Base-by-base conservation (phyloP, 129 eudicot species). In the Chrysanthemum makinoi region DNA sequence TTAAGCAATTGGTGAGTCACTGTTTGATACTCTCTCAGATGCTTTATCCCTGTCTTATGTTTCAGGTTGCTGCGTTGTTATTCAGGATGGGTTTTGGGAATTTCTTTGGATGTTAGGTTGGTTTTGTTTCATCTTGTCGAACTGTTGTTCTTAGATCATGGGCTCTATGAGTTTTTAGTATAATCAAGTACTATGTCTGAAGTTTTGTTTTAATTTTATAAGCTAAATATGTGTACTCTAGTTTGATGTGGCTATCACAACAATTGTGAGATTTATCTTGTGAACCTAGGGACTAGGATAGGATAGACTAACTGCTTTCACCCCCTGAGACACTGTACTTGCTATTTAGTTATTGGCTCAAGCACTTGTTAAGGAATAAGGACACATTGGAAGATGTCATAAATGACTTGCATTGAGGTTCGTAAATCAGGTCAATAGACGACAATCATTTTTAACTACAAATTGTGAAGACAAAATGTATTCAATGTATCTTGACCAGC, bases 41-140 rank as follows among this genome's bases (percentile, higher is more conserved):
- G 74, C 75, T 85, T 83, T 81, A 84, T 82, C 75, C 72, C 80
- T 43, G 77, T 79, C 76, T 83, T 80, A 49, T 83, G 73, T 89
- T 89, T 87, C 91, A 93, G 96, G 94, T 80, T 86, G 88, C 84
- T 82, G 91, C 81, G 35, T 77, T 82, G 70, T 49, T 77, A 68
- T 52, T 75, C 76, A 69, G 69, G 77, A 73, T 77, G 82, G 79
- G 83, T 75, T 83, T 84, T 59, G 75, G 80, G 86, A 76, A 79
- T 73, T 80, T 3, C 74, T 83, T 57, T 84, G 85, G 79, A 83
- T 83, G 72, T 88, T 88, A 82, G 82, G 88, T 82, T 75, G 70
- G 81, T 82, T 70, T 79, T 58, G 78, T 70, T 73, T 77, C 62
- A 49, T 48, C 48, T 52, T 54, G 67, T 46, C 9, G 63, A 59